Percentiles rank a stretch among this genome's conserved stretches.
These are phyloP conservation scores for Sequoiadendron giganteum DNA, from an alignment of 75 land plant genomes.

Conservation along the genomic window DNA sequence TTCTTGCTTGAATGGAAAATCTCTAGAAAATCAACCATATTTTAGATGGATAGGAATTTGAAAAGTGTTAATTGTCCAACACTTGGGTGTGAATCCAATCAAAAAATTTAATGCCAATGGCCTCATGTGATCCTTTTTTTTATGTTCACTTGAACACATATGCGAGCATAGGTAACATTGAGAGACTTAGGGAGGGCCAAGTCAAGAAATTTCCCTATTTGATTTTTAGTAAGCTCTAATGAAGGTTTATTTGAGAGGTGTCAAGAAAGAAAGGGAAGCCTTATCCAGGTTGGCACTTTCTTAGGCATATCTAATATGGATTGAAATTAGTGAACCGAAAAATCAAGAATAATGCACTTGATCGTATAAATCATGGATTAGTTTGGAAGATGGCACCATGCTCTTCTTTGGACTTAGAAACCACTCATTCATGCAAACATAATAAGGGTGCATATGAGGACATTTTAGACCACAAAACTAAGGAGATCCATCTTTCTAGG, in stretches of 20 bases:
- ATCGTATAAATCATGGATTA: background rate
- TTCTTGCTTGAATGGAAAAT: no score
- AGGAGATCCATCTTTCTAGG: background rate
- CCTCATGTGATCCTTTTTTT: background rate
- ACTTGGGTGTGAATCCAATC: background rate
- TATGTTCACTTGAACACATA: background rate
- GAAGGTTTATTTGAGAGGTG: background rate
- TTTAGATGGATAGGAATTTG: background rate
- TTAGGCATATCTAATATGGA: no score
- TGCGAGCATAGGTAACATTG: background rate
- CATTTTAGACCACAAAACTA: background rate
- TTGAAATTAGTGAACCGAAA: background rate
- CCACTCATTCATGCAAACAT: background rate
- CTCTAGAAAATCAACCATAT: background rate
- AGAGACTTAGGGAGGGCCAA: background rate
- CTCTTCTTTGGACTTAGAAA: background rate
- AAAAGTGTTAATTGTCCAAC: background rate
- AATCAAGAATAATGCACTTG: background rate
- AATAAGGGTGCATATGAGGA: background rate
- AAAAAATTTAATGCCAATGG: background rate
- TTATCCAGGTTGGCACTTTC: no score
- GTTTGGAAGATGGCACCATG: background rate
- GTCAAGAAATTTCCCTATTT: background rate
- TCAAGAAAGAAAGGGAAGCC: background rate
- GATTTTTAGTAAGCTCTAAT: background rate